Conservation (phyloP, 75 land plant genomes). For the Cupressus sempervirens region DNA sequence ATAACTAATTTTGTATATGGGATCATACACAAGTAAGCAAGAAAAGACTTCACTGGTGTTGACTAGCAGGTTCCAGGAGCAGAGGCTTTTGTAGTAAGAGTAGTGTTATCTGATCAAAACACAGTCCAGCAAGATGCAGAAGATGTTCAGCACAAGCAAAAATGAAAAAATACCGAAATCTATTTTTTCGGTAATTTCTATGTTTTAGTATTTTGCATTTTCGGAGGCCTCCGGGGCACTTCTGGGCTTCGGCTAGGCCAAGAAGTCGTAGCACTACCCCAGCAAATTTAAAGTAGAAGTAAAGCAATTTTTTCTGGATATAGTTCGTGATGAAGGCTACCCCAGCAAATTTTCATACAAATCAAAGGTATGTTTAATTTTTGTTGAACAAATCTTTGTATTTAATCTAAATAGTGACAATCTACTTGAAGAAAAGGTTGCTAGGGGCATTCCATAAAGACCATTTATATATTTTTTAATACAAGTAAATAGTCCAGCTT, state of each 20-base stretch:
- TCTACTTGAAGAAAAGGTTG: background rate
- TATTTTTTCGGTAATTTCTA: too few species aligned
- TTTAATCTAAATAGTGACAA: background rate
- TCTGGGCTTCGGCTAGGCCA: too few species aligned
- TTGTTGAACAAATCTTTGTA: background rate
- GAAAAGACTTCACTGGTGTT: background rate
- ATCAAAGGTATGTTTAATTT: slow-evolving; percentile 22
- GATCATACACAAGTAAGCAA: background rate
- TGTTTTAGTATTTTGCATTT: too few species aligned
- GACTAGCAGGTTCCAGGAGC: slow-evolving; percentile 27
- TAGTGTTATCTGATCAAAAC: slow-evolving; percentile 27
- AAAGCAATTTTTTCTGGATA: slow-evolving; percentile 17
- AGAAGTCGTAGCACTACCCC: too few species aligned
- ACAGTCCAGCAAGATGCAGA: too few species aligned
- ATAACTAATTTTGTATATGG: background rate
- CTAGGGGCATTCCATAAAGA: background rate
- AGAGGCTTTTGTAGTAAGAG: slow-evolving; percentile 30
- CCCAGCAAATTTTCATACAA: slow-evolving; percentile 25
- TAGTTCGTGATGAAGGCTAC: slow-evolving; percentile 24
- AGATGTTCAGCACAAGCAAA: too few species aligned
- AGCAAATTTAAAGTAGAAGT: slow-evolving; percentile 34
- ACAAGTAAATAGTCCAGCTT: too few species aligned
- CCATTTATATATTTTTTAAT: too few species aligned
- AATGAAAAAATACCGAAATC: too few species aligned
- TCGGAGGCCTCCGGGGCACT: too few species aligned